Evolutionary conservation across 495 filamentous ascomycete species (phyloP), one percentile per base, ranked within the genome.

Genomic region (Hapsidospora chrysogenum): DNA sequence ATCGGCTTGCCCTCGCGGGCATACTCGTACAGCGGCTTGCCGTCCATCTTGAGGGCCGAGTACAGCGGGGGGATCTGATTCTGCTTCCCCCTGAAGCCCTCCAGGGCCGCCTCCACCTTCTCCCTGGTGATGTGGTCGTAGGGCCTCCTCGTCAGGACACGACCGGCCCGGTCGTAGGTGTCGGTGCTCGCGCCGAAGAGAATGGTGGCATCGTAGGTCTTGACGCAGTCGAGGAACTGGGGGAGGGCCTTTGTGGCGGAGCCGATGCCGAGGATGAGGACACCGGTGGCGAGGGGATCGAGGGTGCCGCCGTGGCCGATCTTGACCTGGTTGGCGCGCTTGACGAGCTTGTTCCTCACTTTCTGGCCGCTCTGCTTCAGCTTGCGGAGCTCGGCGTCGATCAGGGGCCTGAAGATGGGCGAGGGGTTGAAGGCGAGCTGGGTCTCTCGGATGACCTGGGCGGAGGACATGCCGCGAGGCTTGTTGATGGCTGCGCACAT

Each of bases 261-360:
- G 14, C 85, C 87, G 7, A 95, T 70, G 23, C 86, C 92, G 2
- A 83, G 60, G 31, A 95, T 79, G 35, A 99, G 64, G 9, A 99
- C 83, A 17, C 89, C 89, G 1, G 83, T 92, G 10, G 89, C 89
- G 42, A 95, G 69, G 2, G 89, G 89, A 47, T 99, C 89, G 3
- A 99, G 68, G 0, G 89, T 99, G 21, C 89, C 89, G 22, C 92
- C 89, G 58, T 99, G 89, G 14, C 89, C 89, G 45, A 96, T 78
- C 61, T 99, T 99, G 40, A 96, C 77, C 38, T 81, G 66, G 6
- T 79, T 40, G 0, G 65, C 56, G 28, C 57, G 48, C 54, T 73
- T 74, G 25, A 55, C 50, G 34, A 46, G 45, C 31, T 64, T 58
- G 39, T 69, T 58, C 15, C 69, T 68, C 27, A 61, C 60, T 18